Base-by-base conservation (phyloP, 2,329 filamentous ascomycete genomes). In the Aspergillus hortae region DNA sequence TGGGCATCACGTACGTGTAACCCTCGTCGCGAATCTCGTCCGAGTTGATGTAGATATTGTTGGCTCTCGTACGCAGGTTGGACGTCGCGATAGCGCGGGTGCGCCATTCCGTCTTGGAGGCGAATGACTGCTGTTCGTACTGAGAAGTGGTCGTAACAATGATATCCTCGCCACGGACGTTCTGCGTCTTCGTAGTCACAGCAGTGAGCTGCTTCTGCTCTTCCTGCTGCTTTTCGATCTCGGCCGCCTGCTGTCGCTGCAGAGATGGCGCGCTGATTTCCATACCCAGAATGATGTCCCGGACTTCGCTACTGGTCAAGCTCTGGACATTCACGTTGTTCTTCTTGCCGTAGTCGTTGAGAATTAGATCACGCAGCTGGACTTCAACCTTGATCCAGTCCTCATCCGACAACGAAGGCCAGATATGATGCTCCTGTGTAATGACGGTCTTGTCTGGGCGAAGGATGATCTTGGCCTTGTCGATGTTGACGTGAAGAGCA, bases 341-440 rank as follows among this genome's bases (percentile, higher is more conserved):
- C 83, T 99, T 99, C 83, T 97, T 99, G 68, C 94, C 94, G 69
- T 99, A 99, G 69, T 99, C 94, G 61, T 97, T 96, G 61, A 99
- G 70, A 64, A 99, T 99, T 59, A 99, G 78, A 78, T 99, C 94
- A 70, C 94, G 87, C 40, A 99, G 79, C 68, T 95, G 90, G 43
- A 91, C 91, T 79, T 99, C 94, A n/a, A 99, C 90, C 83, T 96
- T 96, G 74, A 99, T 94, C 94, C 94, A 99, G 57, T 96, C 92
- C 63, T 99, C 94, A 59, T 99, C 94, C 0, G 89, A 87, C 50
- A 99, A 77, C 0, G 90, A 87, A 1, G 94, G 94, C 94, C 94
- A 99, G 68, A 99, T 99, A 71, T 99, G 94, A 75, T 99, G 94
- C 67, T 97, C 92, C 63, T 97, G 91, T 0, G 94, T 99, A 65